phyloP scores from a whole-genome alignment of 2,329 filamentous ascomycete species.

The Teratosphaeriaceae sp. region DNA sequence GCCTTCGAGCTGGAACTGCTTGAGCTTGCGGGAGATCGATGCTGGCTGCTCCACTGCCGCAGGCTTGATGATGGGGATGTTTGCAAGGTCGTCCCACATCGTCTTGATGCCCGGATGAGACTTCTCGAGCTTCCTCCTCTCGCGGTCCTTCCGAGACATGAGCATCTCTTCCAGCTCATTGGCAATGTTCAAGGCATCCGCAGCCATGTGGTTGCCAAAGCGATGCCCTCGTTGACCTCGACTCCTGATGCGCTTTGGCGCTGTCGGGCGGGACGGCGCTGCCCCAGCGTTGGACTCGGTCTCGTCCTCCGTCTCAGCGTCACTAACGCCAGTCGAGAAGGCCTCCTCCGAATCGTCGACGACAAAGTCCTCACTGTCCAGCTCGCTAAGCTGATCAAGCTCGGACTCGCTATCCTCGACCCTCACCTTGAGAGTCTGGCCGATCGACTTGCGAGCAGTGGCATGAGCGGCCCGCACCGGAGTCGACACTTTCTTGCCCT shows the following conservation, averaged over 20 bases:
- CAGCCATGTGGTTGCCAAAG: constrained; percentile 19
- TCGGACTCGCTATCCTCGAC: constrained; percentile 35
- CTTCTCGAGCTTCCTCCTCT: constrained; percentile 63
- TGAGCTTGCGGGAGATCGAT: constrained; percentile 74
- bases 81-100: constrained; percentile 77
- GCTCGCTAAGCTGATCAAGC: constrained; percentile 28
- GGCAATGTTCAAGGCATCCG: constrained; percentile 11
- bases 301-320: constrained; percentile 26
- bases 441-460: constrained; percentile 20
- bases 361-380: constrained; percentile 22
- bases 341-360: constrained; percentile 29
- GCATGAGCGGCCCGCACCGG: constrained; percentile 17
- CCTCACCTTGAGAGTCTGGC: constrained; percentile 19
- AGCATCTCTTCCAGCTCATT: constrained; percentile 16
- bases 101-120: constrained; percentile 72
- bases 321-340: constrained; percentile 21
- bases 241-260: constrained; percentile 6
- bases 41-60: constrained; percentile 63
- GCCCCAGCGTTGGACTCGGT: constrained; percentile 11
- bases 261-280: constrained; percentile 5
- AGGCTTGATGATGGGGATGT: constrained; percentile 59
- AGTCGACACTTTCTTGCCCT: constrained; percentile 12
- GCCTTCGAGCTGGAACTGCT: constrained; percentile 90
- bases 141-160: constrained; percentile 29
- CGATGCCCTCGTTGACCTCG: constrained; percentile 12